Evolutionary conservation across 768 basidiomycete genomes (phyloP), one percentile per base, ranked within the genome.

Genomic region (Xerocomus spinulosus): DNA sequence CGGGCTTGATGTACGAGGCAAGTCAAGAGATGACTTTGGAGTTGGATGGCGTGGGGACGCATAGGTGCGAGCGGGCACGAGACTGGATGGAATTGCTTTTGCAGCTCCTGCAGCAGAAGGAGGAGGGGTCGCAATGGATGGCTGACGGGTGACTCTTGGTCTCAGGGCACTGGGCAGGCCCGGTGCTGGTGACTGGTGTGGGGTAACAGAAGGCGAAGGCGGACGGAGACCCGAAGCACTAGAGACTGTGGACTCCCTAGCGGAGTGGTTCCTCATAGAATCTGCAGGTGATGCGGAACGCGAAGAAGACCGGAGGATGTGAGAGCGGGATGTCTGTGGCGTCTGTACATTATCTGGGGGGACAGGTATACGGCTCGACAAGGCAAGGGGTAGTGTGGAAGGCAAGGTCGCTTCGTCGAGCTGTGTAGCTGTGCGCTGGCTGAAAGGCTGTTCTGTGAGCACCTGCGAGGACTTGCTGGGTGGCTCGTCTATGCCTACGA

Each of bases 401-500:
- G 54, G 32, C 26, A 36, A 7, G 26, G 50, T 26, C 32, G 32
- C 9, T 15, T 41, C 44, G 23, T 34, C 38, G 34, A 2, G 44
- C 53, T 2, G 46, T 49, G 41, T 36, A 21, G 17, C 33, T 3
- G n/a, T 46, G 55, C 18, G 48, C 61, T 54, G 46, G 46, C 30
- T 52, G 36, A 49, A 29, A 54, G 44, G 26, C 34, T 53, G 30
- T 44, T 39, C 30, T 33, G 43, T 5, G 32, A 17, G 37, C 14
- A 5, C 17, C 6, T 10, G 15, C 35, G 30, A 43, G 21, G n/a
- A 56, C 68, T 44, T 60, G 76, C 76, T 53, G 48, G 60, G 53
- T n/a, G 58, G 36, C 37, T 79, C 77, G 40, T 69, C 60, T 3
- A 88, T 58, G 9, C 86, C 85, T 24, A 80, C 76, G 20, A 89